phyloP scores from a whole-genome alignment of 1,284 basidiomycete genomes.

The Ceratobasidium theobromae region DNA sequence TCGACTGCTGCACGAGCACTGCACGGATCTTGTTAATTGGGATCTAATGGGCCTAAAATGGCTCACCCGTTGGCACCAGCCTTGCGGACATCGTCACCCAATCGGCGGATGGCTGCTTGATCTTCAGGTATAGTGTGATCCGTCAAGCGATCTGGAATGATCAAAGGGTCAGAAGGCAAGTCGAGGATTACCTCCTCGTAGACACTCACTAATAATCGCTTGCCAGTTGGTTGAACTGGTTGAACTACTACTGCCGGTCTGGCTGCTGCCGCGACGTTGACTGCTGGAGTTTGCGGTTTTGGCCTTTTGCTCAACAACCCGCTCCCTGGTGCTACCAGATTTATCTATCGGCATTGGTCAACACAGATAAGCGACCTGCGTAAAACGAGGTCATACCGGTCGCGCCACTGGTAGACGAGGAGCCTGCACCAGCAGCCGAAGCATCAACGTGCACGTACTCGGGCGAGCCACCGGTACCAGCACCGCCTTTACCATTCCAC shows the following conservation, averaged over 20 bases:
- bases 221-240: constrained; percentile 11
- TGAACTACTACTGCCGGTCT: neutral
- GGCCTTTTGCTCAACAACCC: neutral
- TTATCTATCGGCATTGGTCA: neutral
- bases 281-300: neutral
- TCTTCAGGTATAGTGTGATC: constrained; percentile 22
- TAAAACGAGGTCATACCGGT: neutral
- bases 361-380: neutral
- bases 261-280: constrained; percentile 1
- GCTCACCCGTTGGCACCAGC: constrained; percentile 14
- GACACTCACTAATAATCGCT: constrained; percentile 15
- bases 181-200: neutral
- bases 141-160: neutral
- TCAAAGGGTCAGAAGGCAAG: neutral
- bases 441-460: constrained; percentile 22
- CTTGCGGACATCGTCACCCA: constrained; percentile 18
- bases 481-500: neutral
- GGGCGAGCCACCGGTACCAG: neutral
- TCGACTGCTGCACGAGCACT: constrained; percentile 24
- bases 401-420: neutral
- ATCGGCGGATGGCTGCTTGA: constrained; percentile 1
- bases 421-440: neutral
- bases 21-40: neutral
- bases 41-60: neutral
- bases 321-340: neutral